Evolutionary conservation across 805 yeast species (phyloP).

Genomic region (Zygotorulaspora danielsina): DNA sequence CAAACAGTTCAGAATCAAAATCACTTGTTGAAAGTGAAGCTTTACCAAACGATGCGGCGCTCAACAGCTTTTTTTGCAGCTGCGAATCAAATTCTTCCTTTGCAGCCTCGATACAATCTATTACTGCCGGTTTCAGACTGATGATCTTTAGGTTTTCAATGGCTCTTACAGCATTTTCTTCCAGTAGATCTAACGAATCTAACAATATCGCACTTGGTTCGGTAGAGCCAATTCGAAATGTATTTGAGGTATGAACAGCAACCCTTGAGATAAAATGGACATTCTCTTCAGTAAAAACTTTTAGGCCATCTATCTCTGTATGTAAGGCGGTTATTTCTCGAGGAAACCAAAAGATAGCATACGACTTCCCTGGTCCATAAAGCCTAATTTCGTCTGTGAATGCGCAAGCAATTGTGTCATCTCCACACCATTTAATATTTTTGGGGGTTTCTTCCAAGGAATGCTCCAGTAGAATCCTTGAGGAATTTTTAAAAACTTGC

Average conservation of each 20-base stretch:
- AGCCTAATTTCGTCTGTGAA: conserved; percentile 62
- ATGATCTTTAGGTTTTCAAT: conserved; percentile 65
- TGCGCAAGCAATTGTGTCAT: conserved; percentile 64
- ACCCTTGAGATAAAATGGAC: conserved; percentile 66
- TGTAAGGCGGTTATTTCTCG: conserved; percentile 41
- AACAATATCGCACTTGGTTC: conserved; percentile 76
- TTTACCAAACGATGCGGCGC: conserved; percentile 86
- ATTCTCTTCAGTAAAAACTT: conserved; percentile 53
- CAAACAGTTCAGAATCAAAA: conserved; percentile 57
- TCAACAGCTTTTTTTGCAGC: conserved; percentile 75
- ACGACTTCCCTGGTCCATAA: conserved; percentile 62
- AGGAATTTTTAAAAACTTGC: conserved; percentile 43
- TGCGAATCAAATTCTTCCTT: conserved; percentile 68
- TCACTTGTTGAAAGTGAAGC: conserved; percentile 45
- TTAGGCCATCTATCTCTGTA: conserved; percentile 66
- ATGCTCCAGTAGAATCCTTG: conserved; percentile 25
- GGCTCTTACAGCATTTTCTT: conserved; percentile 70
- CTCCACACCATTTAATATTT: conserved; percentile 76
- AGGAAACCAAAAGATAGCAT: conserved; percentile 46
- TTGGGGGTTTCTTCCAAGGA: conserved; percentile 36
- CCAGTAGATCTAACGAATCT: conserved; percentile 69
- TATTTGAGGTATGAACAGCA: conserved; percentile 48
- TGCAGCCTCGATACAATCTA: conserved; percentile 69
- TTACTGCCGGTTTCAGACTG: conserved; percentile 56
- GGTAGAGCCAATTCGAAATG: conserved; percentile 79